These are phyloP conservation scores for Kurtzmaniella quercitrusa DNA, from an alignment of 1,139 yeast species.

Conservation along the genomic window DNA sequence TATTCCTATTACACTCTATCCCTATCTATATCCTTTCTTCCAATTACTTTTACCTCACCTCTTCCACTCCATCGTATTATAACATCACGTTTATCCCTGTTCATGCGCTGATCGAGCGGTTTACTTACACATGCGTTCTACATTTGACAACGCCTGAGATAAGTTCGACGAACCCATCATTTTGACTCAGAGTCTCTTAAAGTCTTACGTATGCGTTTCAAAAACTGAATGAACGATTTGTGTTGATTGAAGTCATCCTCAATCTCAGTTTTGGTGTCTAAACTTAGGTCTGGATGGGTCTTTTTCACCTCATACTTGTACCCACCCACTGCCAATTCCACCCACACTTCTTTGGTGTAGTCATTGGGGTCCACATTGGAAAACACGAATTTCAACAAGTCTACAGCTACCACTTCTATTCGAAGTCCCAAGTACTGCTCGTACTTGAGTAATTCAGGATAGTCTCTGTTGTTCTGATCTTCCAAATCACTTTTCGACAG, in stretches of 20 bases:
- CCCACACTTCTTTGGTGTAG: conserved; percentile 30
- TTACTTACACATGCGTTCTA: too few relatives aligned
- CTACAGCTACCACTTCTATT: conserved; percentile 36
- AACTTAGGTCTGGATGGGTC: conserved; percentile 28
- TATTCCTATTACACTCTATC: too few relatives aligned
- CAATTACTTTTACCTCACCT: too few relatives aligned
- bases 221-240: conserved; percentile 34
- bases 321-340: conserved; percentile 35
- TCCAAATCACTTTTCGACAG: conserved; percentile 16
- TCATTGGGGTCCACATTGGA: conserved; percentile 39
- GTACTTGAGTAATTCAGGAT: conserved; percentile 36
- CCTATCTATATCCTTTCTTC: too few relatives aligned
- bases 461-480: conserved; percentile 29
- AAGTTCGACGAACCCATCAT: too few relatives aligned
- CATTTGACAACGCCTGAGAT: too few relatives aligned
- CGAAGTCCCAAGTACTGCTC: conserved; percentile 44
- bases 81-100: too few relatives aligned
- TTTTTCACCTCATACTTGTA: conserved; percentile 27
- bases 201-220: conserved; percentile 28
- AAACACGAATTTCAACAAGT: conserved; percentile 36
- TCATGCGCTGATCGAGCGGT: too few relatives aligned
- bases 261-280: conserved; percentile 16
- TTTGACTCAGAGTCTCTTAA: conserved; percentile 16
- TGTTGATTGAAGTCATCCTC: conserved; percentile 30
- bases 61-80: too few relatives aligned